Evolutionary conservation across 1,284 basidiomycete genomes (phyloP), one percentile per base, ranked within the genome.

Genomic region (Jaminaea rosea): DNA sequence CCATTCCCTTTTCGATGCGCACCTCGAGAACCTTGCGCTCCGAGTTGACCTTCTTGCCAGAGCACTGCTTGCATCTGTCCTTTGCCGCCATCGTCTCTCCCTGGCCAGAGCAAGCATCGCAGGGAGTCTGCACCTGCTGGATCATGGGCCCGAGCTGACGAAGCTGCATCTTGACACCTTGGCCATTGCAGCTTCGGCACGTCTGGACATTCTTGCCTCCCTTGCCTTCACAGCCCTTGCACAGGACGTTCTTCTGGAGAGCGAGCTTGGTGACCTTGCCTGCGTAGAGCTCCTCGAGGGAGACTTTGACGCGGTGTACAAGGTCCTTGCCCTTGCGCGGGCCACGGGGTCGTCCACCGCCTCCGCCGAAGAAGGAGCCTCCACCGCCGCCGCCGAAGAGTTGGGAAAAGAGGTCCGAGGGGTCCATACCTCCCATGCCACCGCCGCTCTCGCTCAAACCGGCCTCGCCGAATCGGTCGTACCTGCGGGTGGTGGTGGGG

Each of bases 141-240:
- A 99, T 90, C 94, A 99, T 99, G 15, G 94, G 94, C 31, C 94
- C 94, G 82, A 94, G 86, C 76, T 97, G 93, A 58, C 94, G 87
- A 56, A 97, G 79, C 52, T 86, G 88, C 67, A 97, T 78, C 76
- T 86, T 88, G 78, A 94, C 78, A 75, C 94, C 94, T 67, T 90
- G 88, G 62, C 94, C 94, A 68, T 80, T 81, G 79, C 94, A 99
- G 19, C 80, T 75, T 46, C 76, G 68, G 76, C 94, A 99, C 44
- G 80, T 75, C 75, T 84, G 83, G 56, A 96, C 90, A 39, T 94
- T 91, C 78, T 98, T 98, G 60, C 94, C 94, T 52, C 94, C 94
- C 73, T 88, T 90, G 62, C 94, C 94, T 63, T 86, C 85, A 78
- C 94, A 99, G 72, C 90, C 88, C 55, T 79, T 76, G 78, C 94